Percentiles rank a stretch among this genome's conserved stretches.
Evolutionary conservation across 2,329 filamentous ascomycete genomes (phyloP).

Genomic region (Ustulina deusta): DNA sequence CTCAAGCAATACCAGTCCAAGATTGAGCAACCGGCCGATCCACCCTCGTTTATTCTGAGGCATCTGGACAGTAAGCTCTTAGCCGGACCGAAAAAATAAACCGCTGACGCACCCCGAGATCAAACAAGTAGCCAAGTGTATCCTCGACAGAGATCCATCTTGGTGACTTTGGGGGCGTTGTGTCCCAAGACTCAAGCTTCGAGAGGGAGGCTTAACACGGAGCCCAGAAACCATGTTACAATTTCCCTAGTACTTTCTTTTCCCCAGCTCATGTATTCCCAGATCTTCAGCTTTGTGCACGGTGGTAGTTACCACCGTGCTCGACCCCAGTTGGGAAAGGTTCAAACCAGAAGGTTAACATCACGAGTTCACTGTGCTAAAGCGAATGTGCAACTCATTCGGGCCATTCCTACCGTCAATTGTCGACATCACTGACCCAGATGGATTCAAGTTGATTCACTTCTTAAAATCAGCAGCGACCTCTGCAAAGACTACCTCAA

Average conservation of each 20-base stretch:
- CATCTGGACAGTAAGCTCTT: slow-evolving; percentile 45
- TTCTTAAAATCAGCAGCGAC: slow-evolving; percentile 41
- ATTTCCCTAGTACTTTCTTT: slow-evolving; percentile 27
- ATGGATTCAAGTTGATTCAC: slow-evolving; percentile 38
- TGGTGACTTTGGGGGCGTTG: slow-evolving; percentile 45
- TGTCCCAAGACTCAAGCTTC: slow-evolving; percentile 41
- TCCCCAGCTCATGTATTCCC: slow-evolving; percentile 18
- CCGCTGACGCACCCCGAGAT: slow-evolving; percentile 45
- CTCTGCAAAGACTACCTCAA: slow-evolving; percentile 43
- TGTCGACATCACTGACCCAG: slow-evolving; percentile 38
- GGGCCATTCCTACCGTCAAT: slow-evolving; percentile 42
- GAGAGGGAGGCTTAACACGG: slow-evolving; percentile 42
- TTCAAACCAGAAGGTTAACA: slow-evolving; percentile 38
- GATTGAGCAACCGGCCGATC: slow-evolving; percentile 40
- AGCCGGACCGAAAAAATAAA: slow-evolving; percentile 44
- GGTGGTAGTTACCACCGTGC: slow-evolving; percentile 46
- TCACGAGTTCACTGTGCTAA: slow-evolving; percentile 45
- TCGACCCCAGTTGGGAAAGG: slow-evolving; percentile 42
- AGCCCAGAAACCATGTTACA: slow-evolving; percentile 46
- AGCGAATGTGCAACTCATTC: slow-evolving; percentile 45
- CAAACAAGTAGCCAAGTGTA: slow-evolving; percentile 43
- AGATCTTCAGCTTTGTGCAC: slow-evolving; percentile 45
- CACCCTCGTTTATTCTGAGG: slow-evolving; percentile 41
- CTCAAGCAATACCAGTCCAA: slow-evolving; percentile 43
- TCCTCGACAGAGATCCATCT: slow-evolving; percentile 46